A percentile compares a stretch with the other conserved stretches of the same genome.
phyloP scores from a whole-genome alignment of 2,329 filamentous ascomycete genomes.

The Pseudogymnoascus sp. region DNA sequence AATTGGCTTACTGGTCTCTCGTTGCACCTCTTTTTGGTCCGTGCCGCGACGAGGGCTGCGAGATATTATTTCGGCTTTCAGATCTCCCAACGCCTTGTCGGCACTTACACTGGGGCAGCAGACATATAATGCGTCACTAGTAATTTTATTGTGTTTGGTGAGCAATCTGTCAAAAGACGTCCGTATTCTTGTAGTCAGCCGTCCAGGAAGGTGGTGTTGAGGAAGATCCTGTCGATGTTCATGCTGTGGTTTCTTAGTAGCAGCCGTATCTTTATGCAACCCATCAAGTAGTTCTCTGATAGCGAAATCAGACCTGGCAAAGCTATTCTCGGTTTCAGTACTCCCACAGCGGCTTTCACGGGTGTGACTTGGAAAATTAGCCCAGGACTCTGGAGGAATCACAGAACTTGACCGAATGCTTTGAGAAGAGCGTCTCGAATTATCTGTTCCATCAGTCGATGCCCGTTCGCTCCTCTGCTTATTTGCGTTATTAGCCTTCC shows the following conservation, averaged over 20 bases:
- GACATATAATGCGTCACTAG: slow-evolving; percentile 14
- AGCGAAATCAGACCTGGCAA: slow-evolving; percentile 22
- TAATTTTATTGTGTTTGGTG: neutral
- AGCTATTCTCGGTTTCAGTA: slow-evolving; percentile 14
- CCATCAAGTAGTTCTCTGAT: slow-evolving; percentile 3
- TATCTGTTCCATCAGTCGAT: neutral
- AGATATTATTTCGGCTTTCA: slow-evolving; percentile 23
- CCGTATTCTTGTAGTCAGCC: neutral
- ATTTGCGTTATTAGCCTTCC: neutral
- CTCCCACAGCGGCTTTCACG: slow-evolving; percentile 19
- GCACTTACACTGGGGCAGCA: slow-evolving; percentile 20
- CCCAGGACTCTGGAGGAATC: slow-evolving; percentile 23
- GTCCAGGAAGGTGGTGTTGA: neutral
- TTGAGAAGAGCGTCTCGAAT: neutral
- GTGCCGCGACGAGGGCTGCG: neutral
- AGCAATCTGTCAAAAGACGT: slow-evolving; percentile 4
- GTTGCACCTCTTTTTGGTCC: neutral
- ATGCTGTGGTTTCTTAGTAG: neutral
- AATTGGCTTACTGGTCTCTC: neutral
- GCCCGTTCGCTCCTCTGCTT: neutral
- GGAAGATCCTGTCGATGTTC: neutral
- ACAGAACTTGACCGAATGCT: neutral
- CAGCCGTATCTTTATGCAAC: neutral
- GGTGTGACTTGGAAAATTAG: slow-evolving; percentile 22
- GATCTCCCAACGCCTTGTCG: slow-evolving; percentile 20